Conservation (phyloP, 2,329 filamentous ascomycete species). For the Monosporascus sp. region DNA sequence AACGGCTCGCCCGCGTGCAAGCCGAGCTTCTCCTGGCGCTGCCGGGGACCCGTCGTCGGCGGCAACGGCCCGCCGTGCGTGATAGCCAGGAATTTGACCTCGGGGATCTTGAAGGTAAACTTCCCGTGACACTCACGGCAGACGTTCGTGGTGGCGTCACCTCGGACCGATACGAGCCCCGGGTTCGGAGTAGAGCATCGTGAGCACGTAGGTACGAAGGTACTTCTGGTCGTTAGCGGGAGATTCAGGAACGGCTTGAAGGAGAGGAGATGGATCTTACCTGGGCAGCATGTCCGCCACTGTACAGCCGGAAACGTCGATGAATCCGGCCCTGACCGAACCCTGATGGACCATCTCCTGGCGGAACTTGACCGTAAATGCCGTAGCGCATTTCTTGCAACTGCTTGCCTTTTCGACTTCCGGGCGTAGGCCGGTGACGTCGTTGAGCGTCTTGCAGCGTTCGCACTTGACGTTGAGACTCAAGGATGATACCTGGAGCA, state of each 20-base stretch:
- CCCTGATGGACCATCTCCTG: slow-evolving; percentile 67
- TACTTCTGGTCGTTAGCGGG: slow-evolving; percentile 38
- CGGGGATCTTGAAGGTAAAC: slow-evolving; percentile 74
- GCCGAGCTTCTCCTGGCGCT: slow-evolving; percentile 49
- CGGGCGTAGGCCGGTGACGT: slow-evolving; percentile 61
- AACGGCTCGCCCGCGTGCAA: slow-evolving; percentile 53
- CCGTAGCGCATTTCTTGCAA: slow-evolving; percentile 56
- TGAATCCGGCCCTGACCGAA: slow-evolving; percentile 70
- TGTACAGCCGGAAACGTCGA: slow-evolving; percentile 71
- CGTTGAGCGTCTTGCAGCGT: slow-evolving; percentile 69
- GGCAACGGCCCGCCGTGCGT: slow-evolving; percentile 46
- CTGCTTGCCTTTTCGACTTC: slow-evolving; percentile 43
- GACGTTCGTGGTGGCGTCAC: slow-evolving; percentile 67
- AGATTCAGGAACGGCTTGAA: neutral
- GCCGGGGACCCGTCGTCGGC: slow-evolving; percentile 35
- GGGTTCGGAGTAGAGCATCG: slow-evolving; percentile 66
- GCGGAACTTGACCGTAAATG: slow-evolving; percentile 52
- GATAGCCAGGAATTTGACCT: slow-evolving; percentile 72
- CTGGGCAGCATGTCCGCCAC: slow-evolving; percentile 71
- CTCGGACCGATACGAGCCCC: slow-evolving; percentile 67
- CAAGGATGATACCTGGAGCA: slow-evolving; percentile 63
- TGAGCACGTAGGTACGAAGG: slow-evolving; percentile 73
- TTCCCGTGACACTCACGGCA: slow-evolving; percentile 76
- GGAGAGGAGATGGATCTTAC: slow-evolving; percentile 24
- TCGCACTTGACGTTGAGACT: slow-evolving; percentile 71